phyloP scores from a whole-genome alignment of 441 rosid genomes.

The Mallotus japonicus region DNA sequence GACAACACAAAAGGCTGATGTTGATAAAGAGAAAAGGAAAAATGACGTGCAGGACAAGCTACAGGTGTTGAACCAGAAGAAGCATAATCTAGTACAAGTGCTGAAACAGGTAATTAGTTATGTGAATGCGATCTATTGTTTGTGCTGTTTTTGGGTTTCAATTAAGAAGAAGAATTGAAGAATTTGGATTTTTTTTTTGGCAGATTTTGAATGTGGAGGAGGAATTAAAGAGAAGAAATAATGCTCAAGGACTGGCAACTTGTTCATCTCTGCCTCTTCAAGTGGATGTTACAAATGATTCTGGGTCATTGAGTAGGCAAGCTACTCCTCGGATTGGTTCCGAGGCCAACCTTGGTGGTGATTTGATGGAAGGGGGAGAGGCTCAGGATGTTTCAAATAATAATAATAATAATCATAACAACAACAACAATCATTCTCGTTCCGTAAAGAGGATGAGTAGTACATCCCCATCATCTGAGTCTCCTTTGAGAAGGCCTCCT shows the following conservation, averaged over 20 bases:
- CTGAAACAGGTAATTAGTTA: conserved; percentile 59
- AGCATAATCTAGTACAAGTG: conserved; percentile 79
- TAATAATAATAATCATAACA: conserved; percentile 37
- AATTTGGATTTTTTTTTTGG: conserved; percentile 11
- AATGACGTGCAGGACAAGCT: conserved; percentile 68
- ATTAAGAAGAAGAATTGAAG: not conserved
- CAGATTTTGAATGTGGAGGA: conserved; percentile 86
- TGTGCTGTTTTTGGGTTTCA: not conserved
- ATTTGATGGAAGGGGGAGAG: conserved; percentile 64
- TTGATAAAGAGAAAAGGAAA: conserved; percentile 49
- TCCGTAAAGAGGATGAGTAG: conserved; percentile 64
- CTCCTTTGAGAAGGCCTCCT: conserved; percentile 70
- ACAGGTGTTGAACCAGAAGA: conserved; percentile 65
- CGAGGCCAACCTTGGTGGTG: conserved; percentile 54
- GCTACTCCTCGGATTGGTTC: conserved; percentile 55
- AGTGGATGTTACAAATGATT: conserved; percentile 63
- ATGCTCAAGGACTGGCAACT: conserved; percentile 38
- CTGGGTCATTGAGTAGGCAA: conserved; percentile 52
- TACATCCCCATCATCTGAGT: conserved; percentile 73
- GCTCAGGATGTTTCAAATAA: conserved; percentile 50
- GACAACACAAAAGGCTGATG: conserved; percentile 25
- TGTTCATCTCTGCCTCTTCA: conserved; percentile 49
- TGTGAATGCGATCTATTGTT: not conserved
- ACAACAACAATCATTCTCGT: conserved; percentile 43
- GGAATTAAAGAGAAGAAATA: conserved; percentile 68